A percentile compares a stretch with the other conserved stretches of the same genome.
phyloP scores from a whole-genome alignment of 2,329 filamentous ascomycete genomes.

The Ophiostoma tasmaniense region DNA sequence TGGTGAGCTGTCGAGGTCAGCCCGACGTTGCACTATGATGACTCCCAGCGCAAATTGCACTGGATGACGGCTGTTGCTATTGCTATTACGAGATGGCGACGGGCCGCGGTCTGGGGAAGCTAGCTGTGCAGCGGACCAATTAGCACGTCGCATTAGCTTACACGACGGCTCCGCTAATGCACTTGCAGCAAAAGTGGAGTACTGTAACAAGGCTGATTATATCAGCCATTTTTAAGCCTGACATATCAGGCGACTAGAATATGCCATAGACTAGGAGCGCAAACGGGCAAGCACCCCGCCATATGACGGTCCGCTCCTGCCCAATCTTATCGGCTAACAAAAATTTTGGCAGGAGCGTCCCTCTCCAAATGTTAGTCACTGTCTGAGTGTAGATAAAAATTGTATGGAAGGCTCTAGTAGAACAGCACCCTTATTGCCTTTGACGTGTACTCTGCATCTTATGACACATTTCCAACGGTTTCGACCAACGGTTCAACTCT shows the following conservation, averaged over 20 bases:
- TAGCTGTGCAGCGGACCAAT: slow-evolving; percentile 7
- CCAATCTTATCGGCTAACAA: slow-evolving; percentile 8
- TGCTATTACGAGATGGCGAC: slow-evolving; percentile 4
- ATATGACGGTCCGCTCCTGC: slow-evolving; percentile 10
- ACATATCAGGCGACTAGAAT: slow-evolving; percentile 13
- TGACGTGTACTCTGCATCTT: background rate
- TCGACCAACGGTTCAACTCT: background rate
- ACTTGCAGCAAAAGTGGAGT: background rate
- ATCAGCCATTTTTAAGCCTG: background rate
- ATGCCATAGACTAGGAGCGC: background rate
- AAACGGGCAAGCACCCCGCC: slow-evolving; percentile 6
- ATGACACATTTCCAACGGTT: background rate
- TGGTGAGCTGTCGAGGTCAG: background rate
- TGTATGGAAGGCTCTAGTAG: slow-evolving; percentile 9
- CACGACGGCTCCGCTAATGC: background rate
- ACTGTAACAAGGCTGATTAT: background rate
- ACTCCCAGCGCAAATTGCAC: background rate
- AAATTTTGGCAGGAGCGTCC: background rate
- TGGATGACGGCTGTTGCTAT: slow-evolving; percentile 1
- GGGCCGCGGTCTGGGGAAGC: slow-evolving; percentile 11
- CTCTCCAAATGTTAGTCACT: background rate
- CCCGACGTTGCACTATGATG: background rate
- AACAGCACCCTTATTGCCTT: background rate
- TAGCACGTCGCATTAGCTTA: background rate
- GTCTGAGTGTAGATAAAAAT: background rate